These are phyloP conservation scores for Podospora pseudoanserina DNA, from an alignment of 495 filamentous ascomycete genomes.

Conservation along the genomic window DNA sequence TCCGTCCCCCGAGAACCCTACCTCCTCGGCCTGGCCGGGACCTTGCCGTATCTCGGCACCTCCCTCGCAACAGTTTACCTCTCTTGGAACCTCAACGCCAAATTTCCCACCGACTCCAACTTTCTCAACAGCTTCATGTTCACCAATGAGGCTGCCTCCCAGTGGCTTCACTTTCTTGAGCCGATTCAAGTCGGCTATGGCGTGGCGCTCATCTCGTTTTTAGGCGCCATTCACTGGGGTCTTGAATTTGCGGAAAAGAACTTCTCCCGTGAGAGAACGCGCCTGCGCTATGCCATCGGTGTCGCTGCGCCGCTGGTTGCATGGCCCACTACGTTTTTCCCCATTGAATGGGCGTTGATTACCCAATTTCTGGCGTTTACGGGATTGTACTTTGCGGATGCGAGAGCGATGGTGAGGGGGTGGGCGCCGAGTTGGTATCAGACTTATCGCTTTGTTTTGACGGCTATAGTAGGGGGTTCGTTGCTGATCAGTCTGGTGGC, in stretches of 20 bases:
- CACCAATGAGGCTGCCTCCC: conserved; percentile 64
- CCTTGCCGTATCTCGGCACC: conserved; percentile 85
- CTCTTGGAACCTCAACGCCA: conserved; percentile 72
- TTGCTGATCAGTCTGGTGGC: conserved; percentile 86
- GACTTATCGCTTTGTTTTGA: conserved; percentile 92
- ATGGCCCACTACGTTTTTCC: conserved; percentile 89
- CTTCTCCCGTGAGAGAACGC: conserved; percentile 32
- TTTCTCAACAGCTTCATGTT: conserved; percentile 52
- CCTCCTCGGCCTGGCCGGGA: conserved; percentile 79
- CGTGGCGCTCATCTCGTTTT: conserved; percentile 91
- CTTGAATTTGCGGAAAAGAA: conserved; percentile 60
- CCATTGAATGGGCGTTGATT: conserved; percentile 83
- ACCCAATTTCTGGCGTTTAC: conserved; percentile 86
- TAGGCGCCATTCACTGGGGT: conserved; percentile 94
- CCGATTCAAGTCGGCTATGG: conserved; percentile 92
- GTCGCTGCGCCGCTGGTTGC: conserved; percentile 79
- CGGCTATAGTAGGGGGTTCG: conserved; percentile 82
- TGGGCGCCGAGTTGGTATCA: conserved; percentile 92
- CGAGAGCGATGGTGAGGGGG: conserved; percentile 66
- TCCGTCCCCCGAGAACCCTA: conserved; percentile 78
- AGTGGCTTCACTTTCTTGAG: conserved; percentile 75
- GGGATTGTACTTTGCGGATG: conserved; percentile 84
- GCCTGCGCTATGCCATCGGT: conserved; percentile 74
- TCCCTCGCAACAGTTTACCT: conserved; percentile 84
- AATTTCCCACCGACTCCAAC: conserved; percentile 57